phyloP scores from a whole-genome alignment of 2,329 filamentous ascomycete species.

The Domatiomyces catenatus region DNA sequence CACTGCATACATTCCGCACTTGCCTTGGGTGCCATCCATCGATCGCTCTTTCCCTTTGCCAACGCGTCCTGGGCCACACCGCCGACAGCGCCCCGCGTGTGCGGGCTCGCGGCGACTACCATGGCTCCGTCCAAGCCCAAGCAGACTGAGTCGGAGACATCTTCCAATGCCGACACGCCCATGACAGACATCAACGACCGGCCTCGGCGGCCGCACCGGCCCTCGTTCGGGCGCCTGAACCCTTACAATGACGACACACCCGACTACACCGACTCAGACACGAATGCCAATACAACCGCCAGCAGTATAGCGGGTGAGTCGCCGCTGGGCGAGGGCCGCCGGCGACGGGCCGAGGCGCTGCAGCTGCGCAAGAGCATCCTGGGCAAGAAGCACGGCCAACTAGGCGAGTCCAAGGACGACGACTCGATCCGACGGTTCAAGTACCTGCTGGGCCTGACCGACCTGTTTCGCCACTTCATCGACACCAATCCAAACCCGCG shows the following conservation, averaged over 20 bases:
- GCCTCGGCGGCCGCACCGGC: conserved; percentile 12
- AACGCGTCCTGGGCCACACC: conserved; percentile 1
- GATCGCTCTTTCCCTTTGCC: neutral
- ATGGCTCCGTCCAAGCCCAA: conserved; percentile 28
- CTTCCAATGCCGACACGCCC: conserved; percentile 31
- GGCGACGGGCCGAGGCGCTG: conserved; percentile 70
- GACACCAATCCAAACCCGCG: conserved; percentile 91
- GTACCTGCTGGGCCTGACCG: conserved; percentile 85
- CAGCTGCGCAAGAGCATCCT: conserved; percentile 84
- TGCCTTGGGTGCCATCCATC: neutral
- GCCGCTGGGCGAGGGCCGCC: conserved; percentile 55
- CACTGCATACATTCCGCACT: neutral
- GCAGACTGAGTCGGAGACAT: conserved; percentile 25
- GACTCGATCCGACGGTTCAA: conserved; percentile 88
- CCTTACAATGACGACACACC: conserved; percentile 42
- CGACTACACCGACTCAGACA: conserved; percentile 52
- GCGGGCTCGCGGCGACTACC: conserved; percentile 8
- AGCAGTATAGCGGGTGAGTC: conserved; percentile 74
- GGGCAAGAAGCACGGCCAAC: conserved; percentile 80
- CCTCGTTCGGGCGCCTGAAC: conserved; percentile 17
- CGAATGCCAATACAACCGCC: conserved; percentile 52
- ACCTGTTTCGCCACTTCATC: conserved; percentile 97
- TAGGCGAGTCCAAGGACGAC: conserved; percentile 93
- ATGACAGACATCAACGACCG: conserved; percentile 31
- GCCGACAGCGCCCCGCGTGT: conserved; percentile 9